Percentiles rank a stretch among this genome's conserved stretches.
Conservation (phyloP, 2,329 filamentous ascomycete genomes). For the Saccharata proteae region DNA sequence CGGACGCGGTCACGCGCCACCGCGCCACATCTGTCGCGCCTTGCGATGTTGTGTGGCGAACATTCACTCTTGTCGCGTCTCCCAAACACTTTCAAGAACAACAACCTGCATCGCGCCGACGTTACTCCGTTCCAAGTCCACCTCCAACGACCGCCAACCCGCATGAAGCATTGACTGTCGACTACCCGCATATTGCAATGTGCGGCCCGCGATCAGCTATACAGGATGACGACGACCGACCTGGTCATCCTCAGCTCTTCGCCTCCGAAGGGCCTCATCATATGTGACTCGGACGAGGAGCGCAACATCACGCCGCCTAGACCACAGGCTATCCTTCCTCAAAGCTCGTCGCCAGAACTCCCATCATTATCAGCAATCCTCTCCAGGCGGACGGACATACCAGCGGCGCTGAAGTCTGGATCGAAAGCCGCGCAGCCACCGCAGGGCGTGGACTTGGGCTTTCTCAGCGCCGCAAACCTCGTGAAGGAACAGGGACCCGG, state of each 20-base stretch:
- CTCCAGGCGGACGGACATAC: slow-evolving; percentile 7
- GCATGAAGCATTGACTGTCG: too few species aligned
- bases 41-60: too few species aligned
- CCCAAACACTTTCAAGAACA: too few species aligned
- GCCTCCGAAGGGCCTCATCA: slow-evolving; percentile 14
- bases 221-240: slow-evolving; percentile 10
- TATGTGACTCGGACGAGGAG: slow-evolving; percentile 6
- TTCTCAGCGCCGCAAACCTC: slow-evolving; percentile 22
- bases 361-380: slow-evolving; percentile 16
- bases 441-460: slow-evolving; percentile 16
- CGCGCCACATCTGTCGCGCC: too few species aligned
- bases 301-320: slow-evolving; percentile 3
- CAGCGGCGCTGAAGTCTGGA: slow-evolving; percentile 14
- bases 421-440: slow-evolving; percentile 18
- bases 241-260: slow-evolving; percentile 19
- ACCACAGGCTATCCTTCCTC: not conserved
- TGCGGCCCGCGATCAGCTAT: too few species aligned
- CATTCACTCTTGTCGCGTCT: too few species aligned
- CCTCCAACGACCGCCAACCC: too few species aligned
- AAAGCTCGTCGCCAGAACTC: slow-evolving; percentile 12
- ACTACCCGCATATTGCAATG: too few species aligned
- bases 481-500: slow-evolving; percentile 19
- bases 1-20: too few species aligned
- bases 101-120: too few species aligned
- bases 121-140: too few species aligned